Evolutionary conservation across 2,329 filamentous ascomycete genomes (phyloP), one percentile per base, ranked within the genome.

Genomic region (Beauveria rudraprayagi): DNA sequence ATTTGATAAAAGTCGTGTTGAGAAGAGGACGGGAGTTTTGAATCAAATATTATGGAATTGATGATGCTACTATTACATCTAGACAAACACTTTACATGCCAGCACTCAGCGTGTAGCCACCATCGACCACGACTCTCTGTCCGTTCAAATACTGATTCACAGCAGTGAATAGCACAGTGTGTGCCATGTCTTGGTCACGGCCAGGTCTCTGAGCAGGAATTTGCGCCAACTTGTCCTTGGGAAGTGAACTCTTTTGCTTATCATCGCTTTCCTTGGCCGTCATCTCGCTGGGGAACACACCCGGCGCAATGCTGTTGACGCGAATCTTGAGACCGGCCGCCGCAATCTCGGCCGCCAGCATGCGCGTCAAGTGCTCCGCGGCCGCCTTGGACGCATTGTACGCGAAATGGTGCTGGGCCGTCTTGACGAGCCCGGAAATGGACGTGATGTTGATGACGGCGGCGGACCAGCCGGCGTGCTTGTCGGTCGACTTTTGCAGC

Each of bases 221-320:
- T 11, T 84, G 84, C 0, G 75, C 79, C 66, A 86, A 88, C 59
- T 79, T 78, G 17, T 83, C 80, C 66, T 78, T 77, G 41, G 80
- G 80, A 37, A 85, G 78, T 61, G 83, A 75, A 66, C 87, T 80
- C 73, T 88, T 90, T 64, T 83, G 80, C 37, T 68, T 68, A 19
- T 75, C 73, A 19, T 78, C 75, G 30, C 77, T 80, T 14, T 72
- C 75, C 3, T 71, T 71, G 1, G 83, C 80, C 44, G 85, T 87
- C 88, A 90, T 90, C 81, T 90, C 88, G 68, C 86, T 88, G 19
- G 85, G 87, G 67, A 83, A 83, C 30, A 89, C 80, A 40, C 88
- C 88, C 0, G 89, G 89, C 0, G 89, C 89, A 63, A 90, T 90
- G 46, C 87, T 84, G 68, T 92, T 82, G 43, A 88, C 80, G 66